Percentiles rank a stretch among this genome's conserved stretches.
Evolutionary conservation across 768 basidiomycete species (phyloP).

Genomic region (Hygrocybe punicea): DNA sequence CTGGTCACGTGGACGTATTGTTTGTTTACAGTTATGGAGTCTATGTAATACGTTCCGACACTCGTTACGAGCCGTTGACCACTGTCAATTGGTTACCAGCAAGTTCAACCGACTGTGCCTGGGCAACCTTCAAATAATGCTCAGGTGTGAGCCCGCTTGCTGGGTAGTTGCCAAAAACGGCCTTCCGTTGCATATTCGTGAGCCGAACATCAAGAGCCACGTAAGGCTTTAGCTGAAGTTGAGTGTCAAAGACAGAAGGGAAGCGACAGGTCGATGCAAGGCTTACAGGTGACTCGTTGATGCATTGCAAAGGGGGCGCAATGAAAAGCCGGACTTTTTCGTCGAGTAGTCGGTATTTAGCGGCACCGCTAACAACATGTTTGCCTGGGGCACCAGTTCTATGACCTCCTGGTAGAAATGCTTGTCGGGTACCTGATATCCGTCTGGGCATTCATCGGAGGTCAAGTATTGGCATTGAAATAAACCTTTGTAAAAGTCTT

Average conservation of each 20-base stretch:
- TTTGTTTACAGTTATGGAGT: no score
- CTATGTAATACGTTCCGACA: no score
- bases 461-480: background rate
- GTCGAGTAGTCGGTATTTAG: slow-evolving; percentile 79
- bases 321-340: slow-evolving; percentile 81
- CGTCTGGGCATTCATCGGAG: background rate
- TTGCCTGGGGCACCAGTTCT: slow-evolving; percentile 87
- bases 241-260: slow-evolving; percentile 3
- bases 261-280: background rate
- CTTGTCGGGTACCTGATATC: slow-evolving; percentile 71
- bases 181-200: slow-evolving; percentile 30
- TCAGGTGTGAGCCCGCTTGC: slow-evolving; percentile 41
- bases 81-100: background rate
- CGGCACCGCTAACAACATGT: slow-evolving; percentile 71
- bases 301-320: slow-evolving; percentile 67
- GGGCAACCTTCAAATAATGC: slow-evolving; percentile 43
- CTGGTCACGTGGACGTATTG: background rate
- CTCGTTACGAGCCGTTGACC: no score
- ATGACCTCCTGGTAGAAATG: slow-evolving; percentile 76
- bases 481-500: slow-evolving; percentile 96
- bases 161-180: slow-evolving; percentile 40
- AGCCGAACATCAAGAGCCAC: slow-evolving; percentile 49
- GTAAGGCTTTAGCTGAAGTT: slow-evolving; percentile 64
- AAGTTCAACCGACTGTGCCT: slow-evolving; percentile 11
- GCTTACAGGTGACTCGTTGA: slow-evolving; percentile 56